Conservation (phyloP, 1,139 yeast species). For the Meyerozyma smithsonii region DNA sequence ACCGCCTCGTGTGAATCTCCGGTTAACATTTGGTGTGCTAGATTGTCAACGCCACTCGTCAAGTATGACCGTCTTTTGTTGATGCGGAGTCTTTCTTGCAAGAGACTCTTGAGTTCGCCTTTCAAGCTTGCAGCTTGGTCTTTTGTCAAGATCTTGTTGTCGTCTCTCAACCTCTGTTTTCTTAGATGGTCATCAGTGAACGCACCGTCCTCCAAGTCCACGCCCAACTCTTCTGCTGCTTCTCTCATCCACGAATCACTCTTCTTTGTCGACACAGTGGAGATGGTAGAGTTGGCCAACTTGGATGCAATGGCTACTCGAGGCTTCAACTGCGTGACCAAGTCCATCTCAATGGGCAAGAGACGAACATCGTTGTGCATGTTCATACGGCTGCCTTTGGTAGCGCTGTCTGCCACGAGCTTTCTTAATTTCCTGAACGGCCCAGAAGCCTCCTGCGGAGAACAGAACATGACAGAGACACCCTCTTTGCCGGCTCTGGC, state of each 20-base stretch:
- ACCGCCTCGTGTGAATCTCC: conserved; percentile 69
- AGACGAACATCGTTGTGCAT: conserved; percentile 57
- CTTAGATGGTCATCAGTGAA: conserved; percentile 64
- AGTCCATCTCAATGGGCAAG: conserved; percentile 73
- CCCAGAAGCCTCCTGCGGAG: conserved; percentile 91
- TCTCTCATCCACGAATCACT: conserved; percentile 79
- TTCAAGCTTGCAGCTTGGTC: conserved; percentile 46
- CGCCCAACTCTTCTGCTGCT: conserved; percentile 91
- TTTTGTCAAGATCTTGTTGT: conserved; percentile 49
- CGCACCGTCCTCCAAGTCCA: conserved; percentile 48
- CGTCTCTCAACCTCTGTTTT: conserved; percentile 58
- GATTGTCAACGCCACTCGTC: conserved; percentile 77
- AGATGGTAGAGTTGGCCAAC: conserved; percentile 67
- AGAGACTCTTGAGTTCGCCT: conserved; percentile 51
- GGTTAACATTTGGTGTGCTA: conserved; percentile 77
- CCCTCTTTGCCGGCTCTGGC: conserved; percentile 96
- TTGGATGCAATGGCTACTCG: conserved; percentile 66
- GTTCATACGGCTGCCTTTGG: conserved; percentile 19
- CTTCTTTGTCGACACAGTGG: conserved; percentile 57
- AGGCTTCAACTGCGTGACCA: conserved; percentile 64
- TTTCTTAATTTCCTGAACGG: conserved; percentile 74
- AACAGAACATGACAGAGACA: conserved; percentile 85
- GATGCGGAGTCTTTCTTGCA: conserved; percentile 59
- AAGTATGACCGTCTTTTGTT: conserved; percentile 70
- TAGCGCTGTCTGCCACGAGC: conserved; percentile 43